phyloP scores from a whole-genome alignment of 2,329 filamentous ascomycete species.

The Aspergillus fumigatiaffinis region DNA sequence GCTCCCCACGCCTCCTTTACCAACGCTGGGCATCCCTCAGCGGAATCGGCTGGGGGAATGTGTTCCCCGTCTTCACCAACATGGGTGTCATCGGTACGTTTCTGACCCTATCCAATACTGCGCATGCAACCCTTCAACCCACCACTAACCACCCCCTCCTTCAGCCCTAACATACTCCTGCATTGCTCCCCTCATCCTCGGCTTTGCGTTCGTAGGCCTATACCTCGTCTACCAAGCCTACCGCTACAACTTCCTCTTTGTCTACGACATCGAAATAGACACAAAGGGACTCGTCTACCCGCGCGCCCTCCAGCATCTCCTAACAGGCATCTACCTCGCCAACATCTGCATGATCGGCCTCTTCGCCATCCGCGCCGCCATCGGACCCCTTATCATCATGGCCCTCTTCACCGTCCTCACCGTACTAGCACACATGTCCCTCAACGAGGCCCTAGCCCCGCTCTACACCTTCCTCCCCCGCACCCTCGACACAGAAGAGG shows the following conservation, averaged over 20 bases:
- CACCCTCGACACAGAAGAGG: constrained; percentile 56
- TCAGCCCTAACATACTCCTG: constrained; percentile 77
- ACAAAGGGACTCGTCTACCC: constrained; percentile 88
- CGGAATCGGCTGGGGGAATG: constrained; percentile 78
- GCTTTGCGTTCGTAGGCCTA: constrained; percentile 75
- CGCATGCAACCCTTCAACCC: neutral
- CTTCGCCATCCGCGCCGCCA: constrained; percentile 62
- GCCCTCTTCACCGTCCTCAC: constrained; percentile 71
- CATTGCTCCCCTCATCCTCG: constrained; percentile 79
- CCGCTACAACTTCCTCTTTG: constrained; percentile 86
- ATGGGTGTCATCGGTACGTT: constrained; percentile 72
- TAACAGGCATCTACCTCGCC: constrained; percentile 78
- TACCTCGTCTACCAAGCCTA: constrained; percentile 80
- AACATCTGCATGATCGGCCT: constrained; percentile 81
- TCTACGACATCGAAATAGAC: constrained; percentile 75
- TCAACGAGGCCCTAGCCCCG: constrained; percentile 43
- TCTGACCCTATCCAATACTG: no score
- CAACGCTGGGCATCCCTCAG: constrained; percentile 68
- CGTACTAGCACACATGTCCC: constrained; percentile 64
- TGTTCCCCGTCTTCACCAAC: constrained; percentile 73
- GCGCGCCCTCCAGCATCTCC: constrained; percentile 75
- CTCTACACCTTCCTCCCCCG: constrained; percentile 66
- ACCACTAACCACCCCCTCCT: constrained; percentile 5
- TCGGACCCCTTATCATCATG: constrained; percentile 73
- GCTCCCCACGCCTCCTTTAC: constrained; percentile 70